phyloP scores from a whole-genome alignment of 2,329 filamentous ascomycete species.

The Trichoderma aggressivum region DNA sequence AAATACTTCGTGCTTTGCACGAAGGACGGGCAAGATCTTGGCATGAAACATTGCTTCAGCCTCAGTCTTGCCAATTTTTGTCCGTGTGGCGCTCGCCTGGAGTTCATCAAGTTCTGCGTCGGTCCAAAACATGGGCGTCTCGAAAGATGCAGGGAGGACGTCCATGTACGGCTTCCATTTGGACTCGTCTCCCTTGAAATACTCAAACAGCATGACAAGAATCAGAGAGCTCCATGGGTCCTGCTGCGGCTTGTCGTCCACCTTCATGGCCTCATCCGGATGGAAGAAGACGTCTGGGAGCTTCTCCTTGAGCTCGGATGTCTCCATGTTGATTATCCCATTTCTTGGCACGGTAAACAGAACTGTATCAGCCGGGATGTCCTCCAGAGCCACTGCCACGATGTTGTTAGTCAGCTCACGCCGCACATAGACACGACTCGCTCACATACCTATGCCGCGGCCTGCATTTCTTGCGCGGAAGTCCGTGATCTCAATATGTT shows the following conservation, averaged over 20 bases:
- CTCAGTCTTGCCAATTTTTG: conserved; percentile 70
- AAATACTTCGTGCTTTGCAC: conserved; percentile 45
- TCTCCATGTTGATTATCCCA: conserved; percentile 68
- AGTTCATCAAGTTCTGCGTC: conserved; percentile 66
- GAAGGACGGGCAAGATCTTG: conserved; percentile 50
- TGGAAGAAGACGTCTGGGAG: conserved; percentile 52
- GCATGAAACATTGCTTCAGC: conserved; percentile 67
- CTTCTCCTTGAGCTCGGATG: conserved; percentile 61
- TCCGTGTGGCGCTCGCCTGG: conserved; percentile 71
- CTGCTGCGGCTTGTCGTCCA: conserved; percentile 37
- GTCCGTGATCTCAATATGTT: conserved; percentile 51
- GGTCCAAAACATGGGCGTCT: conserved; percentile 90
- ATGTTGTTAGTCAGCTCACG: background rate
- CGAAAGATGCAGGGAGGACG: conserved; percentile 67
- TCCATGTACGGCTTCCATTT: conserved; percentile 76
- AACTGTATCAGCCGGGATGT: conserved; percentile 70
- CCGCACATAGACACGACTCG: no score
- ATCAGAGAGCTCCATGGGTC: conserved; percentile 62
- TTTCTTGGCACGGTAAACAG: conserved; percentile 76
- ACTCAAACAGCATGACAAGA: conserved; percentile 77
- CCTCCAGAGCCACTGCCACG: conserved; percentile 61
- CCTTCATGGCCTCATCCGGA: conserved; percentile 37
- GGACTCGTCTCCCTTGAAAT: conserved; percentile 55
- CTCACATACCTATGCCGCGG: conserved; percentile 50
- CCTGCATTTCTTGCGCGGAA: conserved; percentile 49